Base-by-base conservation (phyloP, 2,329 filamentous ascomycete species). In the Beauveria australis region DNA sequence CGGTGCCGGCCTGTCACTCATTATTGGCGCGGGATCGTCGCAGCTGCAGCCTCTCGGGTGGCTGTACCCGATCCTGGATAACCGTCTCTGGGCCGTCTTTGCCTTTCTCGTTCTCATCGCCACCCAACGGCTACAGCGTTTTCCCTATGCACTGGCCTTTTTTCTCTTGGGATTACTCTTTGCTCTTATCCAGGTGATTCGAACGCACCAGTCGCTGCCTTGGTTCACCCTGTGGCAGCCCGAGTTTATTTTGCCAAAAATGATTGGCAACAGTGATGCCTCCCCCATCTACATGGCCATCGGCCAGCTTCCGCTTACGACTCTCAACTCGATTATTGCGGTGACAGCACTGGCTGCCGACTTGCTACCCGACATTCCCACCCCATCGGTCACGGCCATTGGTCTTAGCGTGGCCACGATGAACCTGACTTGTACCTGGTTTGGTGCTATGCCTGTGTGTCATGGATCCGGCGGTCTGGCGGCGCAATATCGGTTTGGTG, bases 391-490 rank as follows among this genome's bases (percentile, higher is more conserved):
- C 6, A 93, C 91, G 0, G 80, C 86, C 0, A 79, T 97, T 33
- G 93, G 92, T 1, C 72, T 92, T 62, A 96, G 91, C 59, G 90
- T 97, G 4, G 87, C 88, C 0, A 68, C 79, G 2, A 95, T 96
- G 84, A 97, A 97, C 70, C 76, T 97, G 3, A 72, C 89, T 1
- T 89, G 89, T 18, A 92, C 90, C 68, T 96, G 91, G 89, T 95
- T 96, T 68, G 92, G 92, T 53, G 89, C 89, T 5, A 97, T 97
- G 94, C 94, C 93, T 3, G 86, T 94, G 4, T 97, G 94, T 70
- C 94, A 97, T 71, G 93, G 93, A 5, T 91, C 91, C 0, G 93
- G 93, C 2, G 93, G 93, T 0, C 78, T 97, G 0, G 94, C 94
- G 5, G 94, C 89, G 0, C 93, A 97, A 71, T 91, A 91, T 72